Evolutionary conservation across 2,329 filamentous ascomycete genomes (phyloP).

Genomic region (Aureobasidium sp.): DNA sequence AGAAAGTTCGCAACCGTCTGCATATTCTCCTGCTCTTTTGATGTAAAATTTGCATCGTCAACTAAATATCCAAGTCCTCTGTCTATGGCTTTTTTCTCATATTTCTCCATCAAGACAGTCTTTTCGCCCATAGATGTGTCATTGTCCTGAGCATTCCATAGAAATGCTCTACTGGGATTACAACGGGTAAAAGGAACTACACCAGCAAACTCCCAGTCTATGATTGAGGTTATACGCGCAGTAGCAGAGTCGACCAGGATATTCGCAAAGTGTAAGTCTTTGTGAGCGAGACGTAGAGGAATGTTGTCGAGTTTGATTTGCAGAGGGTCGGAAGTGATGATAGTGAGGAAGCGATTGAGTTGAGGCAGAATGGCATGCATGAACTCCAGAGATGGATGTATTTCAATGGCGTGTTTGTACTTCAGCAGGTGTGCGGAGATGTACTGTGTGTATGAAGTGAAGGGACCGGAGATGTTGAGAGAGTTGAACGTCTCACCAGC

Average conservation of each 20-base stretch:
- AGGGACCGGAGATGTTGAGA: not conserved
- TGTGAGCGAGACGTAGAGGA: not conserved
- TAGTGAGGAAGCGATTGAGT: not conserved
- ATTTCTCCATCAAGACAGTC: not conserved
- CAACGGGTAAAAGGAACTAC: constrained; percentile 7
- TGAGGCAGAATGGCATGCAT: not conserved
- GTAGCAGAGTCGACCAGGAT: not conserved
- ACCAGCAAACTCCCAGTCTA: constrained; percentile 18
- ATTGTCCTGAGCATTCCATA: constrained; percentile 10
- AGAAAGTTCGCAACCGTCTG: not conserved
- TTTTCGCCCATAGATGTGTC: not conserved
- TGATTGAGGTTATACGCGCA: not conserved
- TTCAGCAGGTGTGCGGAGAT: not conserved
- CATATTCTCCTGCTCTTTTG: constrained; percentile 1
- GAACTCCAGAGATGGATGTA: not conserved
- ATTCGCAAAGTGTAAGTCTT: constrained; percentile 17
- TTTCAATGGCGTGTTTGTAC: not conserved
- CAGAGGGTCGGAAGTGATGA: not conserved
- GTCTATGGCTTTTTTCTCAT: not conserved
- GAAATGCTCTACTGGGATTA: constrained; percentile 7
- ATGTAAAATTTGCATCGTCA: constrained; percentile 1
- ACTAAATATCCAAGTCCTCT: not conserved
- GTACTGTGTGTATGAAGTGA: not conserved
- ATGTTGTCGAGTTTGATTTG: not conserved
- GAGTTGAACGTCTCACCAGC: not conserved